Conservation (phyloP, 768 basidiomycete genomes). For the Mycena belliarum region DNA sequence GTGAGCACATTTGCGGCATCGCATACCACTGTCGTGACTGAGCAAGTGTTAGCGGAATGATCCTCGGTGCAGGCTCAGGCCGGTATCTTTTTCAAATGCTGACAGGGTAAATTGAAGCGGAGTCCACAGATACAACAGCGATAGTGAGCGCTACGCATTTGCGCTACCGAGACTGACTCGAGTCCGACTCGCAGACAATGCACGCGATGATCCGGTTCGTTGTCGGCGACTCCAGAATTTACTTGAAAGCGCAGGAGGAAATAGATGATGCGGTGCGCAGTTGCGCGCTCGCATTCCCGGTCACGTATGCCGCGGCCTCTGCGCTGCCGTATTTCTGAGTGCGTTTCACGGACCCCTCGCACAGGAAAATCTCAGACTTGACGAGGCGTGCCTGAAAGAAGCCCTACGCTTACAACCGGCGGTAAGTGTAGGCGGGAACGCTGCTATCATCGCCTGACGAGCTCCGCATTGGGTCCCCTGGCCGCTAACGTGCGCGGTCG, state of each 20-base stretch:
- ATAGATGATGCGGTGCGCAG: conserved; percentile 1
- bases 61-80: conserved; percentile 12
- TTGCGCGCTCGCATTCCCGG: background rate
- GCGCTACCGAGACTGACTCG: background rate
- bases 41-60: background rate
- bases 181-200: conserved; percentile 5
- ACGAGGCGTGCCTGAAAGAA: conserved; percentile 10
- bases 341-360: too few relatives aligned
- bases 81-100: background rate
- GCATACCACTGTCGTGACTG: too few relatives aligned
- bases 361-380: background rate
- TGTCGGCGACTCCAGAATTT: background rate
- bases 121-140: conserved; percentile 3
- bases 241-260: conserved; percentile 1
- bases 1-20: too few relatives aligned
- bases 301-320: background rate
- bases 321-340: conserved; percentile 10
- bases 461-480: conserved; percentile 14
- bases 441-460: background rate
- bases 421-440: background rate
- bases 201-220: conserved; percentile 11
- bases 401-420: conserved; percentile 10
- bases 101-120: background rate
- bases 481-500: conserved; percentile 4
- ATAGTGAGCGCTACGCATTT: background rate